A percentile compares a stretch with the other conserved stretches of the same genome.
Evolutionary conservation across 345 rosid species (phyloP).

Genomic region (Raphanus sativus): DNA sequence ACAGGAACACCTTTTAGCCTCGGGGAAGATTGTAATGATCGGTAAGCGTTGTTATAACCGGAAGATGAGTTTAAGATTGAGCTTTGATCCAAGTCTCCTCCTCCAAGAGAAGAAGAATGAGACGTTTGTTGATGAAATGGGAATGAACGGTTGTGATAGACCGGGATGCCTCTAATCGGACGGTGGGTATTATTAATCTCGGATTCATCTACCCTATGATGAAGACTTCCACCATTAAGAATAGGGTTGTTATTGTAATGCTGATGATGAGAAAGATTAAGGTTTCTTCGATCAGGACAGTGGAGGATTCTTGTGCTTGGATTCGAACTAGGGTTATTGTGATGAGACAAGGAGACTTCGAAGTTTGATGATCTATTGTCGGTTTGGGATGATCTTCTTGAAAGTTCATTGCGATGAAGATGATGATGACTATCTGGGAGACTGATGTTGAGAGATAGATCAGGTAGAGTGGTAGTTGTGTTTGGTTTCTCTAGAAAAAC

Average conservation of each 20-base stretch:
- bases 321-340: conserved; percentile 9
- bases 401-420: conserved; percentile 19
- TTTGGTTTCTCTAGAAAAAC: conserved; percentile 50
- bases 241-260: conserved; percentile 31
- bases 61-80: conserved; percentile 49
- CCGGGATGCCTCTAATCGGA: conserved; percentile 83
- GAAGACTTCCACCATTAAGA: conserved; percentile 25
- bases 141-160: conserved; percentile 68
- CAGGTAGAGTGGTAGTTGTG: conserved; percentile 46
- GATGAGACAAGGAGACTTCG: conserved; percentile 40
- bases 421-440: conserved; percentile 47
- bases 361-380: conserved; percentile 35
- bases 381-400: conserved; percentile 21
- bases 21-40: conserved; percentile 40
- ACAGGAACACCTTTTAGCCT: conserved; percentile 51
- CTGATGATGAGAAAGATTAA: conserved; percentile 29
- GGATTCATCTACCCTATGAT: conserved; percentile 31
- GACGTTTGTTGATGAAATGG: conserved; percentile 60
- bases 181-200: conserved; percentile 42
- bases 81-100: conserved; percentile 54
- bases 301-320: conserved; percentile 34
- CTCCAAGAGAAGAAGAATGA: conserved; percentile 43
- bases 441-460: conserved; percentile 73
- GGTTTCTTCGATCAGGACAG: conserved; percentile 31
- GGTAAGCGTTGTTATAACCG: conserved; percentile 32